These are phyloP conservation scores for Microcyclospora pomicola DNA, from an alignment of 2,329 filamentous ascomycete species.

Conservation along the genomic window DNA sequence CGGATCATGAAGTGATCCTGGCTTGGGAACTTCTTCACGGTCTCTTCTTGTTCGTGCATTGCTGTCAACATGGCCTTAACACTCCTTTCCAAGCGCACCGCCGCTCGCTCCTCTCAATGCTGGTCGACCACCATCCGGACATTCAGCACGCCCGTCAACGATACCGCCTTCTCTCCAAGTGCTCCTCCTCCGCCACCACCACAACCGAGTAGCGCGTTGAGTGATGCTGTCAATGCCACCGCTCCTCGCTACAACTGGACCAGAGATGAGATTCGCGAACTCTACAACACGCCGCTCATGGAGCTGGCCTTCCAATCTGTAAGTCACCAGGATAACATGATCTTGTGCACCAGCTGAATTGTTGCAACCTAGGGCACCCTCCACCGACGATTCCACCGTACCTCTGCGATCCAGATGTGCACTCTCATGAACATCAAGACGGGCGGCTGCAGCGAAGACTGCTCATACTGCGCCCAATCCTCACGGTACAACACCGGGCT, in stretches of 20 bases:
- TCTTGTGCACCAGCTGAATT: too few relatives aligned
- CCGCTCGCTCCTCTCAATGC: too few relatives aligned
- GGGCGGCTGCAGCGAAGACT: slow-evolving; percentile 82
- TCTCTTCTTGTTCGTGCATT: too few relatives aligned
- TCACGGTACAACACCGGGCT: slow-evolving; percentile 67
- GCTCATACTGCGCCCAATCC: slow-evolving; percentile 83
- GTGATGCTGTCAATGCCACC: slow-evolving; percentile 44
- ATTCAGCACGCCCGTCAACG: slow-evolving; percentile 24
- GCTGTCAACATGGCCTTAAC: too few relatives aligned
- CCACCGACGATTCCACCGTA: slow-evolving; percentile 75
- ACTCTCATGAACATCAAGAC: slow-evolving; percentile 97
- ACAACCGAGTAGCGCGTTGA: slow-evolving; percentile 21
- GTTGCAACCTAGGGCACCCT: slow-evolving; percentile 46
- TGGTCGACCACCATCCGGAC: slow-evolving; percentile 4
- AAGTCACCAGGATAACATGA: slow-evolving; percentile 2
- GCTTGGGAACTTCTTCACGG: too few relatives aligned
- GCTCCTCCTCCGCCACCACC: slow-evolving; percentile 14
- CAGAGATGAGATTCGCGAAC: slow-evolving; percentile 62
- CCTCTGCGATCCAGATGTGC: slow-evolving; percentile 75
- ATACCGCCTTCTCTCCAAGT: slow-evolving; percentile 15
- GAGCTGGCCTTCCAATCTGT: slow-evolving; percentile 40
- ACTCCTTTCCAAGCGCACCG: too few relatives aligned
- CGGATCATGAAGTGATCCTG: too few relatives aligned
- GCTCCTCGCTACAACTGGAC: slow-evolving; percentile 63
- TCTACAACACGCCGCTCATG: slow-evolving; percentile 71